These are phyloP conservation scores for Ambrosia hybrid DNA, from an alignment of 140 eudicot genomes.

Conservation along the genomic window DNA sequence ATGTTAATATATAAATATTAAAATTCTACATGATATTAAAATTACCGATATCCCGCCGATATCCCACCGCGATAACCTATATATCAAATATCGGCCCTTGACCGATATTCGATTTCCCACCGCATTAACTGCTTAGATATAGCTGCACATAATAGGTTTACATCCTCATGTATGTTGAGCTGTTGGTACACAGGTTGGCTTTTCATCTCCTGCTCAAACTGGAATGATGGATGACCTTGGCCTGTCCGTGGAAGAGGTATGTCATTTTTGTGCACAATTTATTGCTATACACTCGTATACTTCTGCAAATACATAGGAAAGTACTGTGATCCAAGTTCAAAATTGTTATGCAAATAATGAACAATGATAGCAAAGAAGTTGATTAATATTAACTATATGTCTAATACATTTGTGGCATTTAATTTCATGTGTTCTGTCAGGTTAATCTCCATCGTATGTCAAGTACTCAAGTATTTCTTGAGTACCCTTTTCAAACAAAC, in stretches of 20 bases:
- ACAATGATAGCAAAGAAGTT: not conserved
- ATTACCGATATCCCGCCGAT: too few relatives aligned
- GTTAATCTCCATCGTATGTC: not conserved
- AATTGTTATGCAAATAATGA: not conserved
- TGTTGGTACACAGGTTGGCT: constrained; percentile 54
- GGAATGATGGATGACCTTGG: constrained; percentile 60
- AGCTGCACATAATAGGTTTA: too few relatives aligned
- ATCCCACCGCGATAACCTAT: too few relatives aligned
- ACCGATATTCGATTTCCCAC: too few relatives aligned
- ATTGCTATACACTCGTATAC: not conserved
- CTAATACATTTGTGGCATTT: not conserved
- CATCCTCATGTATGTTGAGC: too few relatives aligned
- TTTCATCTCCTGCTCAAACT: constrained; percentile 70
- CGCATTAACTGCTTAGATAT: too few relatives aligned
- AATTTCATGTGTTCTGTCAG: not conserved
- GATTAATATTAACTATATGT: not conserved
- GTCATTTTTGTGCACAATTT: constrained; percentile 9
- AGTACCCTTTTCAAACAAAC: not conserved
- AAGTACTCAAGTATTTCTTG: not conserved
- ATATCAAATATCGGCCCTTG: too few relatives aligned
- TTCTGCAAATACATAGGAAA: not conserved
- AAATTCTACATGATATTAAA: too few relatives aligned
- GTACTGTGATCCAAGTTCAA: not conserved
- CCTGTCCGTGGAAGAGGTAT: constrained; percentile 65
- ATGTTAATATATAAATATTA: too few relatives aligned